Evolutionary conservation across 1,284 basidiomycete species (phyloP), one percentile per base, ranked within the genome.

Genomic region (Schizopora paradoxa): DNA sequence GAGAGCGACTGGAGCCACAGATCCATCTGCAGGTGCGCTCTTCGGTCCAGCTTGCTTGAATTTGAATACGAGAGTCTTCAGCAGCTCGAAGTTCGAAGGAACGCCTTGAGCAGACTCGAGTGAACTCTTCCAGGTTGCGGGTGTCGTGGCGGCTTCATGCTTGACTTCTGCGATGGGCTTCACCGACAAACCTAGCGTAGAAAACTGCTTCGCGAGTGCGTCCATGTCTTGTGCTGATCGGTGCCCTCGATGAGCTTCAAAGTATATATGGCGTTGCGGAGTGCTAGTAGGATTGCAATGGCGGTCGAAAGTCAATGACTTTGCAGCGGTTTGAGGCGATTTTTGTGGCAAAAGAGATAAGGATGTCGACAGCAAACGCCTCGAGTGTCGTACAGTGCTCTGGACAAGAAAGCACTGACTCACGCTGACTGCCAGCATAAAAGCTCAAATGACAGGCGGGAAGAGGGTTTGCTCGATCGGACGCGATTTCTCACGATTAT

Each of bases 1-100:
- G 43, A 96, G 81, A 5, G 92, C 93, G 45, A 90, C 77, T 1
- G 91, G 82, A 21, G 78, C 80, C n/a, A n/a, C n/a, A n/a, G n/a
- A n/a, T n/a, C n/a, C n/a, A n/a, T n/a, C n/a, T n/a, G n/a, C n/a
- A n/a, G n/a, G n/a, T 5, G 88, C 91, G 0, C 78, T 77, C 67
- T 96, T 96, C n/a, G n/a, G n/a, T n/a, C n/a, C n/a, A 39, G 92
- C 86, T 1, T 91, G 91, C 66, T 91, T 91, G 28, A 90, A 89
- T 61, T 92, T 92, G 77, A 87, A 91, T 44, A 91, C 85, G 55
- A 92, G 77, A 27, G 83, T 87, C 66, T 92, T 91, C 62, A 85
- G 74, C 54, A 87, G 70, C 60, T 86, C 76, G 59, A 84, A 87
- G 5, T 69, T 66, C 41, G 66, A 61, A 1, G 86, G 83, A 26